Evolutionary conservation across 371 early-diverging fungal species (phyloP), one percentile per base, ranked within the genome.

Genomic region (Fennellomyces sp.): DNA sequence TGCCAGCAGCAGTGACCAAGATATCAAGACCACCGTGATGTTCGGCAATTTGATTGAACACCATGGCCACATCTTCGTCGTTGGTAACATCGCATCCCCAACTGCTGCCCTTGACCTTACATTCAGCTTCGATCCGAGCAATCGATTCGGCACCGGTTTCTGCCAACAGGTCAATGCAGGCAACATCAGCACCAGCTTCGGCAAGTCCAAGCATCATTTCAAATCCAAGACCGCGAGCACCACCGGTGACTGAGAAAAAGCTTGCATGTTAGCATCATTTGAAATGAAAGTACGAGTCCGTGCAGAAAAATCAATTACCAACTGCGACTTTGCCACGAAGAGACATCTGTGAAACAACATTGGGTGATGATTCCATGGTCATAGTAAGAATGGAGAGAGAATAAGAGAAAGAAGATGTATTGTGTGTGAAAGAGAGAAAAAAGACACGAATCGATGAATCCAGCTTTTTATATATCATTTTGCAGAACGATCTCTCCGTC

Each of bases 151-250:
- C 49, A 26, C 74, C 65, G 3, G 33, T 56, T 17, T 64, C 68
- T 23, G 63, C 61, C 29, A 56, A 36, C 12, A 74, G 27, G 41
- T 77, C 72, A 39, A 77, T 64, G 41, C 75, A 77, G 7, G 72
- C 77, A 11, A 77, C 70, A 28, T 64, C 64, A 10, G 77, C 77
- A 25, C 77, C 77, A 25, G 66, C 56, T 56, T 75, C 75, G 13
- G 76, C 75, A 35, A 75, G 61, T n/a, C 72, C 69, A 31, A 61
- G 57, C 76, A 73, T 73, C 79, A 79, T 79, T 52, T 73, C 72
- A 63, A 57, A 74, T 2, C 76, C 79, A n/a, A 79, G 45, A 36
- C 79, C 79, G 50, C 76, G 61, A 17, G 79, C 79, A 45, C 79
- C 76, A 29, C 79, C 79, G 3, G 79, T 78, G 11, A 79, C 74